Conservation (phyloP, 148 eudicot species). For the Dianthus caryophyllus region DNA sequence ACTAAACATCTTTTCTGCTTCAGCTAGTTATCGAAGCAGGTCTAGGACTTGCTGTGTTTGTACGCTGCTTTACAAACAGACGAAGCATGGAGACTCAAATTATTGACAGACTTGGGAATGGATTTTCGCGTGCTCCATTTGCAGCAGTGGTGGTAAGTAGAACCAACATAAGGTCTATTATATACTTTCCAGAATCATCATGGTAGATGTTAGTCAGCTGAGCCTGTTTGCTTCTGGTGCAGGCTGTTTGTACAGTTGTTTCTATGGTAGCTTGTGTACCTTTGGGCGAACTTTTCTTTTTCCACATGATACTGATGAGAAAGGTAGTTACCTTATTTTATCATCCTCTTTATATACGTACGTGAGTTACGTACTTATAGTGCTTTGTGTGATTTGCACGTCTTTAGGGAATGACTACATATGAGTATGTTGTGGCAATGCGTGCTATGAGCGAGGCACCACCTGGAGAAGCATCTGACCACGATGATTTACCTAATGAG, state of each 20-base stretch:
- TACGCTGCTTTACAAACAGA: conserved; percentile 78
- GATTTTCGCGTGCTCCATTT: conserved; percentile 93
- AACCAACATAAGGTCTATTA: conserved; percentile 12
- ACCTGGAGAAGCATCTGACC: conserved; percentile 59
- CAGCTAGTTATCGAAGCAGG: conserved; percentile 89
- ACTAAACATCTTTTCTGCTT: conserved; percentile 25
- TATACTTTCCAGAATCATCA: neutral
- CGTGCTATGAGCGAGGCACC: conserved; percentile 83
- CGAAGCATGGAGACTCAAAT: conserved; percentile 74
- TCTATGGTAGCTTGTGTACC: conserved; percentile 90
- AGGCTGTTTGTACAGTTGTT: conserved; percentile 86
- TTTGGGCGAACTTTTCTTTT: conserved; percentile 94
- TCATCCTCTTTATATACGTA: neutral
- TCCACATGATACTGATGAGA: conserved; percentile 89
- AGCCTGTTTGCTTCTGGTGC: conserved; percentile 22
- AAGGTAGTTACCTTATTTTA: conserved; percentile 48
- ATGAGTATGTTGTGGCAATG: conserved; percentile 98
- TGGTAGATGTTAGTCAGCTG: neutral
- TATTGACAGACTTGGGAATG: conserved; percentile 89
- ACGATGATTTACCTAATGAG: conserved; percentile 63
- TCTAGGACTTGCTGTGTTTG: conserved; percentile 81
- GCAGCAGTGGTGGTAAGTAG: conserved; percentile 86
- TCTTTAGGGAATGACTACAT: conserved; percentile 86
- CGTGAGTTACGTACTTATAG: neutral
- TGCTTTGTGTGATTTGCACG: conserved; percentile 6